Evolutionary conservation across 2,329 filamentous ascomycete species (phyloP).

Genomic region (Fusarium sterilihyphosum): DNA sequence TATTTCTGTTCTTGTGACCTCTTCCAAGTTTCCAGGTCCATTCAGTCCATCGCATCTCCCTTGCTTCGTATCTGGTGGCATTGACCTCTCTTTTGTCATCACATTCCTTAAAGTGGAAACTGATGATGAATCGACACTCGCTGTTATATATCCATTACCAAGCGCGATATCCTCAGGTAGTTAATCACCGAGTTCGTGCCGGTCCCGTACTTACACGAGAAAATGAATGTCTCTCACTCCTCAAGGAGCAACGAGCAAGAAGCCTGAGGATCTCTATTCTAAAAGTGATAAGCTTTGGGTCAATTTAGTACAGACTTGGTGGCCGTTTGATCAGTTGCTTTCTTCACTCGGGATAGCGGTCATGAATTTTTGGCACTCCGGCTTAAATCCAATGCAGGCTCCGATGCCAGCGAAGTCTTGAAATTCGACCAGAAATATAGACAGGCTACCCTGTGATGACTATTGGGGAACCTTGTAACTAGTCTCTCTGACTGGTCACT

Average conservation of each 20-base stretch:
- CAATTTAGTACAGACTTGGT: background rate
- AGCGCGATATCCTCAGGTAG: background rate
- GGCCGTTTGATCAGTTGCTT: too few relatives aligned
- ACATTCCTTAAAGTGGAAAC: slow-evolving; percentile 16
- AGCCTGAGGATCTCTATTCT: background rate
- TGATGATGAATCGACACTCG: background rate
- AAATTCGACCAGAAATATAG: background rate
- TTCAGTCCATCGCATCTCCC: background rate
- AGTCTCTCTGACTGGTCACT: too few relatives aligned
- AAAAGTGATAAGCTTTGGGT: background rate
- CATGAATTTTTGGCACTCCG: background rate
- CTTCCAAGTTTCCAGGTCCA: background rate
- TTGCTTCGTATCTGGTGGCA: background rate
- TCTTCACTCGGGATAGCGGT: background rate
- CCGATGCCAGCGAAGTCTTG: too few relatives aligned
- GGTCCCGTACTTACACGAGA: background rate
- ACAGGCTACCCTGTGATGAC: background rate
- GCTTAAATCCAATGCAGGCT: background rate
- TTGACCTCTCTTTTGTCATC: background rate
- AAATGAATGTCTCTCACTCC: background rate
- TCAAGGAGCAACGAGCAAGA: background rate
- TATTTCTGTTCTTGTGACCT: background rate
- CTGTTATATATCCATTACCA: slow-evolving; percentile 5
- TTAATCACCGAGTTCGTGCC: background rate
- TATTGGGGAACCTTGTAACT: background rate